Base-by-base conservation (phyloP, 2,329 filamentous ascomycete species). In the Escovopsis sp. region DNA sequence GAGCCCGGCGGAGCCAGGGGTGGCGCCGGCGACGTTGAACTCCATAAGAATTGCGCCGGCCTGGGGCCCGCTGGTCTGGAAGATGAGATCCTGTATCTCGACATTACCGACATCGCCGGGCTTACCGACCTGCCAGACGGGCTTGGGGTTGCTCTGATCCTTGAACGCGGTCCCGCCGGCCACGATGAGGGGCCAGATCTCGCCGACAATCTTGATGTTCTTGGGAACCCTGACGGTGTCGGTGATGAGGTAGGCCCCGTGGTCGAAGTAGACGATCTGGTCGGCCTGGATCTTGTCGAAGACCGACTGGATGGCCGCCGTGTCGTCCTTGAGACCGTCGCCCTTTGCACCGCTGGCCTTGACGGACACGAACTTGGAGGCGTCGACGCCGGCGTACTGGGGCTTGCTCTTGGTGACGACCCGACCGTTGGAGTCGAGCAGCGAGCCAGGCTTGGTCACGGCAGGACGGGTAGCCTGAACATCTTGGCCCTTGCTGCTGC, bases 161-260 rank as follows among this genome's bases (percentile, higher is more conserved):
- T 70, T 65, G 68, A 95, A 96, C 48, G 72, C 70, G 30, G 63
- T 70, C 41, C 88, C 88, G 39, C 79, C 75, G 24, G 85, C 88
- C 71, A 95, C 81, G 59, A 96, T 81, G 47, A 94, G 65, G 3
- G 89, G 81, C 84, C 85, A 94, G 57, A 93, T 79, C 63, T 95
- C 87, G 53, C 89, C 89, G 7, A 84, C 84, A 56, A 96, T 88
- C 64, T 80, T 83, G 65, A 89, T 78, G 54, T 86, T 74, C 67
- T 81, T 82, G 43, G 83, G 83, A 8, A 88, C 70, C 50, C 74
- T 72, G 57, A 88, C 64, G 1, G 83, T 88, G 50, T 75, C 68
- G 35, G 73, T 78, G 50, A 88, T 65, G 42, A 83, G 59, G 57
- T 88, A 86, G 39, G 79, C 72, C 42, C 84, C 84, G 53, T 81